Evolutionary conservation across 2,329 filamentous ascomycete genomes (phyloP).

Genomic region (Penicillium digitatum): DNA sequence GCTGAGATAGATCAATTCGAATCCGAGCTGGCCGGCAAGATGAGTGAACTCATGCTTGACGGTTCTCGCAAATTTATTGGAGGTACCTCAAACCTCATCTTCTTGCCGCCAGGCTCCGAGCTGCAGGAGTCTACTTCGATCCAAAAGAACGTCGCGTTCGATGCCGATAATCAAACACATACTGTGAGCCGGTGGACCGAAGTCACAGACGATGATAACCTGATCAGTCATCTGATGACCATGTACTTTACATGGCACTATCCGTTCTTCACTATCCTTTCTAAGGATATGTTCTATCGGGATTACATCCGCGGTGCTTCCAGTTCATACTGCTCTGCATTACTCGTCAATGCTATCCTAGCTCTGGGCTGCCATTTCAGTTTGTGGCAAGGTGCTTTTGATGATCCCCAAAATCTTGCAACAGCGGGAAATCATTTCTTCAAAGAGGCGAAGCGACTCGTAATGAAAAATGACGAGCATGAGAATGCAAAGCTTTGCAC

Average conservation of each 20-base stretch:
- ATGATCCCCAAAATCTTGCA: conserved; percentile 66
- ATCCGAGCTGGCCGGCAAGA: conserved; percentile 80
- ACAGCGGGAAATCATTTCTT: conserved; percentile 97
- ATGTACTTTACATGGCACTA: conserved; percentile 99
- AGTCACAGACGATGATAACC: conserved; percentile 72
- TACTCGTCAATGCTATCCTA: conserved; percentile 91
- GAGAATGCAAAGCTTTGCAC: conserved; percentile 84
- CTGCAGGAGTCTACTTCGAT: conserved; percentile 38
- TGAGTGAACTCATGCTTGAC: conserved; percentile 85
- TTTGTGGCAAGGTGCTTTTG: conserved; percentile 66
- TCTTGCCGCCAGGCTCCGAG: conserved; percentile 57
- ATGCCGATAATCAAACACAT: conserved; percentile 55
- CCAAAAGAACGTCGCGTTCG: conserved; percentile 45
- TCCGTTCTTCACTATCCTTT: conserved; percentile 87
- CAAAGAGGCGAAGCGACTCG: conserved; percentile 81
- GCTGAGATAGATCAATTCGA: conserved; percentile 55
- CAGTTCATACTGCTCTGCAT: conserved; percentile 76
- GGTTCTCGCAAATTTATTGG: conserved; percentile 88
- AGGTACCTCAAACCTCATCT: conserved; percentile 89
- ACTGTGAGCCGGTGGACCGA: conserved; percentile 81
- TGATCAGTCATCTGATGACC: conserved; percentile 83
- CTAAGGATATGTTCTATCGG: conserved; percentile 77
- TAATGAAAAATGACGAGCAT: conserved; percentile 88
- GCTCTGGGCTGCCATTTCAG: conserved; percentile 93
- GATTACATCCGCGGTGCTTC: conserved; percentile 71